Evolutionary conservation across 495 filamentous ascomycete genomes (phyloP).

Genomic region (Penicillium crystallinum): DNA sequence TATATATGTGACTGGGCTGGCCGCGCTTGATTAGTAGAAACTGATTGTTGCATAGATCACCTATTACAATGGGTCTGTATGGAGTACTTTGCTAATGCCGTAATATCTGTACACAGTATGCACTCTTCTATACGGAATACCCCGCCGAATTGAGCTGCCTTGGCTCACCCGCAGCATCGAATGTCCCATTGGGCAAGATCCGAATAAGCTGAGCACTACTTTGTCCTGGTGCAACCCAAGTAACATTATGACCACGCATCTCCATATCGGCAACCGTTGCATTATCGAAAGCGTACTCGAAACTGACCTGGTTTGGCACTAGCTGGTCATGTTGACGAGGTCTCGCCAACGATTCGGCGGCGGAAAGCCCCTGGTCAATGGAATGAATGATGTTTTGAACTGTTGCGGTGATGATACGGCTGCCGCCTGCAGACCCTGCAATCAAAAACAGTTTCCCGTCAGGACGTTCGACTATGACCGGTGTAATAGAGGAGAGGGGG

Average conservation of each 20-base stretch:
- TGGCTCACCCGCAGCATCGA: constrained; percentile 73
- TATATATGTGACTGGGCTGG: no score
- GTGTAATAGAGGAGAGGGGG: constrained; percentile 73
- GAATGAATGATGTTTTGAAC: constrained; percentile 71
- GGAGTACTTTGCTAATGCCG: no score
- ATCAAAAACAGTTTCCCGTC: constrained; percentile 64
- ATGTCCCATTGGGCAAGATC: constrained; percentile 63
- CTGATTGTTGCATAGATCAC: no score
- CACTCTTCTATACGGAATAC: constrained; percentile 51
- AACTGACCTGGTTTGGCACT: constrained; percentile 58
- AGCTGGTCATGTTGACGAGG: constrained; percentile 83
- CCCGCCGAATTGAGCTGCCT: constrained; percentile 70
- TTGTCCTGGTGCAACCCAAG: constrained; percentile 57
- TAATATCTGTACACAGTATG: neutral
- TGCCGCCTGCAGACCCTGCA: constrained; percentile 77
- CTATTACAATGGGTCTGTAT: no score
- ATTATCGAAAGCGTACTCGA: constrained; percentile 70
- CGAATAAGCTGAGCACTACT: constrained; percentile 71
- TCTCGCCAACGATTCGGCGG: constrained; percentile 55
- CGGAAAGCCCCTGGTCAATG: constrained; percentile 57
- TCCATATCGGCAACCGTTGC: constrained; percentile 59
- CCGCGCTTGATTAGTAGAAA: no score
- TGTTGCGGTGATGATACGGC: constrained; percentile 81
- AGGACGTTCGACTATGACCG: constrained; percentile 64
- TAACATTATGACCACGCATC: constrained; percentile 64